Evolutionary conservation across 441 rosid genomes (phyloP).

Genomic region (Melastoma candidum): DNA sequence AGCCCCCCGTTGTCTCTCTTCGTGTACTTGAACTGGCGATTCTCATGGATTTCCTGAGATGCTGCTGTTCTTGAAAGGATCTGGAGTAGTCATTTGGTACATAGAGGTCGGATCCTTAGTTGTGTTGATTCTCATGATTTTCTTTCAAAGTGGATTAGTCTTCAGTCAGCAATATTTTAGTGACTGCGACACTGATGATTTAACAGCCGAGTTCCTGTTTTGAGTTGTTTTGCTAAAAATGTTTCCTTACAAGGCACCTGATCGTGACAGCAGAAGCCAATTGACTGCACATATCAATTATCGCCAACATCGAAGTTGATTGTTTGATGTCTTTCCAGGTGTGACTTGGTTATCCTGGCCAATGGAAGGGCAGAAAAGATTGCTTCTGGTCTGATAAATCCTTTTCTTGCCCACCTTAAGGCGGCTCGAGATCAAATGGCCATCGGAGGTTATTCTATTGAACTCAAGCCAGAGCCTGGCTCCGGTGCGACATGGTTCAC

Average conservation of each 20-base stretch:
- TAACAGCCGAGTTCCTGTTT: no score
- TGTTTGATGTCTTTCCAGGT: slow-evolving; percentile 34
- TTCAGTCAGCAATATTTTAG: no score
- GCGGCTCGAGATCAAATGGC: slow-evolving; percentile 75
- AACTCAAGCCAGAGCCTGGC: slow-evolving; percentile 54
- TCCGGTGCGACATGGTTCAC: slow-evolving; percentile 72
- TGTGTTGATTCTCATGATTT: no score
- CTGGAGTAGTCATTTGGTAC: no score
- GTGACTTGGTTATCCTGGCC: slow-evolving; percentile 73
- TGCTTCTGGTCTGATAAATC: slow-evolving; percentile 86
- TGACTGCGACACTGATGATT: no score
- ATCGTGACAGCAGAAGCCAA: slow-evolving; percentile 7
- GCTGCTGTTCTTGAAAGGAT: slow-evolving; percentile 1
- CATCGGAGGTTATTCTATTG: slow-evolving; percentile 90
- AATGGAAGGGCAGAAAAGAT: slow-evolving; percentile 79
- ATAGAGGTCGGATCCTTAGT: no score
- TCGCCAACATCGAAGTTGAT: neutral
- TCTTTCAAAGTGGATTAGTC: no score
- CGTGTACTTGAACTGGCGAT: neutral
- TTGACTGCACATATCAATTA: neutral
- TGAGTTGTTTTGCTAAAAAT: no score
- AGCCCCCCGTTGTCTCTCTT: neutral
- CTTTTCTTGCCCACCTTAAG: slow-evolving; percentile 86
- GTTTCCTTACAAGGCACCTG: no score
- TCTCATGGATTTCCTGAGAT: neutral